Base-by-base conservation (phyloP, 2,329 filamentous ascomycete species). In the Fusarium incarnatum region DNA sequence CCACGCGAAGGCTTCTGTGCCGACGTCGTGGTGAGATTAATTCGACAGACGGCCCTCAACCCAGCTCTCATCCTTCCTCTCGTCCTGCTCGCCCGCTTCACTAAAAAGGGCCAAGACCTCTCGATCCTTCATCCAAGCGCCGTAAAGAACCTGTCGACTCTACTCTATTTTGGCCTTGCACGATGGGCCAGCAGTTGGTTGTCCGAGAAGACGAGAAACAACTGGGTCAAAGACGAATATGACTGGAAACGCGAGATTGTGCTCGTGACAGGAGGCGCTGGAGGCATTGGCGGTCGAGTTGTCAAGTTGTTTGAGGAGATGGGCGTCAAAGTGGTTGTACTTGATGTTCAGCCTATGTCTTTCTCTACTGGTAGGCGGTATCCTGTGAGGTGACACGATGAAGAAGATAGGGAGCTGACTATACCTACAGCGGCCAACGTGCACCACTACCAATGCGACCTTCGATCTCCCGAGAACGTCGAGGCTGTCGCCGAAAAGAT, bases 201-300 rank as follows among this genome's bases (percentile, higher is more conserved):
- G 42, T 81, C 79, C 18, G 77, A 79, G 37, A 75, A 73, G 62
- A 71, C 74, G 27, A 75, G 75, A 60, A 80, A 81, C 67, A 80
- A 81, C 50, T 80, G 79, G 79, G 68, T 75, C 22, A 47, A 73
- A 34, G 79, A 81, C 65, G 79, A 76, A 42, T 91, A 90, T 79
- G 84, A 89, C 76, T 94, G 91, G 90, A 80, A 83, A 23, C 85
- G 84, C 54, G 92, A 94, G 80, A 84, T 94, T 53, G 89, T 92
- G 5, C 82, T 94, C 45, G 85, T 94, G 22, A 94, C 92, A 0
- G 92, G 93, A 10, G 92, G 92, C 10, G 89, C 90, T 44, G 88
- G 88, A 59, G 92, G 92, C 0, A 94, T 95, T 74, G 92, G 92
- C 16, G 87, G 86, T 22, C 81, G 86, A 40, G 84, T 93, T 5